phyloP scores from a whole-genome alignment of 768 basidiomycete species.

The Lepiota brunneoincarnata region DNA sequence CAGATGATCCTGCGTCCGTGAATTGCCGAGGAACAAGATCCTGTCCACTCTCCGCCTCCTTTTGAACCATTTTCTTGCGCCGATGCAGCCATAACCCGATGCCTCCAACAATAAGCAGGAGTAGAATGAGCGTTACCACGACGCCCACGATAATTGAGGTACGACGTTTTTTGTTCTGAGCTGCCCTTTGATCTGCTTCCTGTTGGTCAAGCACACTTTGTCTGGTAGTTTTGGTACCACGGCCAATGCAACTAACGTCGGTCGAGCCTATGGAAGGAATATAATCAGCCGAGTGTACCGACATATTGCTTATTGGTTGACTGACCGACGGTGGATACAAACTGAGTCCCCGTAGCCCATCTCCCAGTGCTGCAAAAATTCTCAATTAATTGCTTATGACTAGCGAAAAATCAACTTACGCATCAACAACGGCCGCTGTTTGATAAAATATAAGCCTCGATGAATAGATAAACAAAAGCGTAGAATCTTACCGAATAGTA shows the following conservation, averaged over 20 bases:
- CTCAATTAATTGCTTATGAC: background rate
- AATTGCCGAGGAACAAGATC: conserved; percentile 16
- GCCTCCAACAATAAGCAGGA: conserved; percentile 22
- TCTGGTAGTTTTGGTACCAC: conserved; percentile 22
- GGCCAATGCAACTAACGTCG: conserved; percentile 27
- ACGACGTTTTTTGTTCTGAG: conserved; percentile 11
- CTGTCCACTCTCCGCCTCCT: conserved; percentile 1
- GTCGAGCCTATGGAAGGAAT: conserved; percentile 21
- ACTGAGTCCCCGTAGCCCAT: conserved; percentile 32
- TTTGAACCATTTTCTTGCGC: conserved; percentile 10
- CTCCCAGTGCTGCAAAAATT: conserved; percentile 32
- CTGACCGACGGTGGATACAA: conserved; percentile 28
- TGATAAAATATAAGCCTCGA: background rate
- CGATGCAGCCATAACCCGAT: conserved; percentile 16
- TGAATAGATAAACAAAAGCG: conserved; percentile 11
- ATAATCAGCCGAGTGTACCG: background rate
- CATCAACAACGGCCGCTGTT: conserved; percentile 37
- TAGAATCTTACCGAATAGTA: conserved; percentile 33
- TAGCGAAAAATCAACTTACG: conserved; percentile 30
- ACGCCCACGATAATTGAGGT: conserved; percentile 28
- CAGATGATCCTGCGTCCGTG: conserved; percentile 5
- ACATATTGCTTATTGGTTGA: background rate
- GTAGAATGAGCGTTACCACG: conserved; percentile 25
- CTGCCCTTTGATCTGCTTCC: conserved; percentile 9
- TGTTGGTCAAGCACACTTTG: conserved; percentile 13